phyloP scores from a whole-genome alignment of 2,329 filamentous ascomycete species.

The Colletotrichum trifolii region DNA sequence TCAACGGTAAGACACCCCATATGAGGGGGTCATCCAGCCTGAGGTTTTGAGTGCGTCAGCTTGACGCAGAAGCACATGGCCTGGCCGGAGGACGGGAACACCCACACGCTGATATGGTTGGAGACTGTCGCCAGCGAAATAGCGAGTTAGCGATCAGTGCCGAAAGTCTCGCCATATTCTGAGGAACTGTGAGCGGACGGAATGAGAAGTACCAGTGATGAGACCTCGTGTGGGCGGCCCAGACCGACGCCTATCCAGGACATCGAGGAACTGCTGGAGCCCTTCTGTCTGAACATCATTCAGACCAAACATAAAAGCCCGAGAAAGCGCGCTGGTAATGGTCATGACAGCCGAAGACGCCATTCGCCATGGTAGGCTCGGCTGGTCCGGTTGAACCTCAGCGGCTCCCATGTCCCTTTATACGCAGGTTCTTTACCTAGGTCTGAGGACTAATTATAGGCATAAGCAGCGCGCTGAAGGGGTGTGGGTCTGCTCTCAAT shows the following conservation, averaged over 20 bases:
- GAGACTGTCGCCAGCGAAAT: slow-evolving; percentile 68
- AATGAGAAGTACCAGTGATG: slow-evolving; percentile 68
- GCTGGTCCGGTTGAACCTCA: slow-evolving; percentile 50
- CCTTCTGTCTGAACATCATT: slow-evolving; percentile 83
- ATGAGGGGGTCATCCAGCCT: slow-evolving; percentile 95
- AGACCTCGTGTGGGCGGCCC: slow-evolving; percentile 78
- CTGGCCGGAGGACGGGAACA: slow-evolving; percentile 42
- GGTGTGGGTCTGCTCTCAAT: no score
- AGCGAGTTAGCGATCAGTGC: slow-evolving; percentile 14
- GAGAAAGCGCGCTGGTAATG: slow-evolving; percentile 75
- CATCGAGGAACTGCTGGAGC: slow-evolving; percentile 74
- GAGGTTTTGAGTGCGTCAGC: slow-evolving; percentile 37
- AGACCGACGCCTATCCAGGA: slow-evolving; percentile 78
- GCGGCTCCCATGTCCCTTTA: slow-evolving; percentile 13
- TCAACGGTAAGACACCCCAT: slow-evolving; percentile 87
- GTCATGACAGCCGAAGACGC: slow-evolving; percentile 82
- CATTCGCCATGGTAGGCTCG: slow-evolving; percentile 76
- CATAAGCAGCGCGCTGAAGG: no score
- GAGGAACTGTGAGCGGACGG: background rate
- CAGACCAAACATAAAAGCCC: slow-evolving; percentile 79
- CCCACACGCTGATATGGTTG: slow-evolving; percentile 90
- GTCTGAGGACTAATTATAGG: background rate
- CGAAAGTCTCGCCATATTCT: background rate
- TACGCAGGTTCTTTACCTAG: background rate
- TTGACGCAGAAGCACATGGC: slow-evolving; percentile 29